Evolutionary conservation across 768 basidiomycete genomes (phyloP).

Genomic region (Agrocybe pediades): DNA sequence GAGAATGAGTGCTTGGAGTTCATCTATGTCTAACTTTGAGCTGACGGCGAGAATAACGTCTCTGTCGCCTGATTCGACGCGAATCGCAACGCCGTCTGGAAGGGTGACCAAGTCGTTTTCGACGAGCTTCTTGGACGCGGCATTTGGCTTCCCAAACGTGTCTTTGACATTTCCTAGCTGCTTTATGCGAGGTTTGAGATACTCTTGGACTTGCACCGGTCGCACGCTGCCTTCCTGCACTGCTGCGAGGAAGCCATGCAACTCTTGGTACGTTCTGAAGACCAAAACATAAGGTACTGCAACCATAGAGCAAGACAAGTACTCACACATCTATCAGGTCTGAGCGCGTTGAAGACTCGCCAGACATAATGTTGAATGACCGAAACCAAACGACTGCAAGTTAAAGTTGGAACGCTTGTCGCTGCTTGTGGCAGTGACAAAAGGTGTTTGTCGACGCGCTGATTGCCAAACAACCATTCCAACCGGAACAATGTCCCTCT

Average conservation of each 20-base stretch:
- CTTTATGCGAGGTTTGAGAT: constrained; percentile 55
- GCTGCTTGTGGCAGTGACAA: not conserved
- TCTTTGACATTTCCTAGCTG: constrained; percentile 59
- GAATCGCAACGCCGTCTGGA: constrained; percentile 61
- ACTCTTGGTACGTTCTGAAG: constrained; percentile 62
- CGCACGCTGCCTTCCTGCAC: constrained; percentile 60
- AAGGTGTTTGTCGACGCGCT: not conserved
- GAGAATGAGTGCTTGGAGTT: constrained; percentile 75
- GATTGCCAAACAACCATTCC: not conserved
- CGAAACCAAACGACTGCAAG: no score
- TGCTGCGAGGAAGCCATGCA: constrained; percentile 49
- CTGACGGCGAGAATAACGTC: constrained; percentile 70
- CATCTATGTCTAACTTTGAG: constrained; percentile 72
- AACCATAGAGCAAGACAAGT: not conserved
- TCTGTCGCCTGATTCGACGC: constrained; percentile 70
- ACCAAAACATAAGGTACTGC: not conserved
- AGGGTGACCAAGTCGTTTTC: constrained; percentile 70
- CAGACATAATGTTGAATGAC: constrained; percentile 35
- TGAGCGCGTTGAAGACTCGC: constrained; percentile 60
- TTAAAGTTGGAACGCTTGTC: not conserved
- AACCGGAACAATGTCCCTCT: no score
- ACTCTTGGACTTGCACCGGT: constrained; percentile 58
- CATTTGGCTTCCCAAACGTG: constrained; percentile 72
- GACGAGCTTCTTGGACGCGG: constrained; percentile 65
- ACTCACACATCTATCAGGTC: constrained; percentile 73